Evolutionary conservation across 441 rosid species (phyloP), one percentile per base, ranked within the genome.

Genomic region (Brassica hybrid): DNA sequence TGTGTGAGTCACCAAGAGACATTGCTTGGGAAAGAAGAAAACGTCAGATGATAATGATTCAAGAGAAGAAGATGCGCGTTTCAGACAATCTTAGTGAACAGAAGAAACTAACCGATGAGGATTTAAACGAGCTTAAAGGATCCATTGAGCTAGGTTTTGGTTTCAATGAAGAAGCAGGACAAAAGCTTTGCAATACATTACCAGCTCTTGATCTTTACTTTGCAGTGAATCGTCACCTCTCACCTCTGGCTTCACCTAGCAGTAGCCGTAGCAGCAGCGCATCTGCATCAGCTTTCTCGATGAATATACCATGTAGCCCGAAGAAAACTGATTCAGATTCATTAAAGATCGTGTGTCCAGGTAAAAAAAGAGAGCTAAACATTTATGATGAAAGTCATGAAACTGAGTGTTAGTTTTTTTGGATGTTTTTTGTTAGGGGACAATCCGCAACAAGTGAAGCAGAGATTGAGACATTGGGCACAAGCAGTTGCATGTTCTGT

Each of bases 181-280:
- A 92, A 79, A 76, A 79, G 54, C 77, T 94, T 9, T 85, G 91
- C 69, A 88, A 80, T 54, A 92, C 97, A 4, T 85, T 94, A 77
- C 98, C 98, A 6, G 98, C 98, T 48, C 85, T 94, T 45, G 98
- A 94, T 82, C 88, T 94, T 69, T 94, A 92, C 71, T 92, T 94
- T 12, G 98, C 96, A 0, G 96, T 94, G 0, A 90, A 90, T 82
- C 82, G 98, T 21, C 91, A 86, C 69, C 79, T 90, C 34, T 89
- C 96, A 1, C 84, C 82, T 1, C 87, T 89, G 74, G 91, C 97
- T 0, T 91, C 94, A 0, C 90, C 96, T 1, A 92, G 94, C 5
- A 83, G 71, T 2, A 83, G 92, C 75, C 74, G 64, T 69, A 76
- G 73, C 41, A 68, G 79, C 36, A 67, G 63, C 11, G 67, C 72